A percentile compares a stretch with the other conserved stretches of the same genome.
phyloP scores from a whole-genome alignment of 2,329 filamentous ascomycete genomes.

The Coniochaeta pulveracea region DNA sequence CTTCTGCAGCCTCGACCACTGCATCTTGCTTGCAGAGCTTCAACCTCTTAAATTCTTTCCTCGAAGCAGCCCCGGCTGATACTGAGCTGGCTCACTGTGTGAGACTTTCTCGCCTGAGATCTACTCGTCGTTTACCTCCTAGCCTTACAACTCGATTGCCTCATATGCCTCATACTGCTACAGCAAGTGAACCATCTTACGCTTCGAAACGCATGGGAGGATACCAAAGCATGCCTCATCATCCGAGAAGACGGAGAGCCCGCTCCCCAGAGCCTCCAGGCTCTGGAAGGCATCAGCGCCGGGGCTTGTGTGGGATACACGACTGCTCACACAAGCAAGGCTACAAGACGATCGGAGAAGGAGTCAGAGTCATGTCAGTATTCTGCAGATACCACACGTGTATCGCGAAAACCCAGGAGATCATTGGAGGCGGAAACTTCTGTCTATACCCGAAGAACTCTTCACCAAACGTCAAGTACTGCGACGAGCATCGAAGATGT shows the following conservation, averaged over 20 bases:
- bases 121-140: too few species aligned
- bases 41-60: too few species aligned
- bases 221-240: not conserved
- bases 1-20: too few species aligned
- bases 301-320: not conserved
- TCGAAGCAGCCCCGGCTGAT: too few species aligned
- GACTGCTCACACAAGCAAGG: not conserved
- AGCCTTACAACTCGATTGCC: not conserved
- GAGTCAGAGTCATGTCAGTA: not conserved
- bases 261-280: not conserved
- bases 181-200: not conserved
- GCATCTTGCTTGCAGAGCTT: too few species aligned
- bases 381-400: slow-evolving; percentile 3
- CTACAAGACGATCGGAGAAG: not conserved
- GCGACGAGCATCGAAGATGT: not conserved
- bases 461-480: not conserved
- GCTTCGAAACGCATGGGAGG: not conserved
- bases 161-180: not conserved
- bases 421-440: slow-evolving; percentile 1
- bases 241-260: not conserved
- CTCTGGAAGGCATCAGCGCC: too few species aligned
- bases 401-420: not conserved
- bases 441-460: not conserved
- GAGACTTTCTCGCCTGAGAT: too few species aligned
- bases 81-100: too few species aligned